Conservation (phyloP, 805 yeast species). For the Yamadazyma kitorensis region DNA sequence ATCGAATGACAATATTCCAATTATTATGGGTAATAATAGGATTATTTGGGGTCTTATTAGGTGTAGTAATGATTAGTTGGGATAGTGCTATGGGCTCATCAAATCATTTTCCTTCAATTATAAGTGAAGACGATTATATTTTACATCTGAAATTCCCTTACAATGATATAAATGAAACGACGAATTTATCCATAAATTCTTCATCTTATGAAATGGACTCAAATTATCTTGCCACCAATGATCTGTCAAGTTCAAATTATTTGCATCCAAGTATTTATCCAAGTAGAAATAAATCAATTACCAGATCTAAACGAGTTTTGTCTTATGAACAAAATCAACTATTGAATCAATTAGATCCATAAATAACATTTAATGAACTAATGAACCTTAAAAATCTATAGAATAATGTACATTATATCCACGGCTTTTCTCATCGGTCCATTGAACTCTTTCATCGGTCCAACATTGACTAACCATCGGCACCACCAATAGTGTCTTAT, state of each 20-base stretch:
- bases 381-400: no score
- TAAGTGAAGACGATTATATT: constrained; percentile 13
- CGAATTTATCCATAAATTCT: no score
- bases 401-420: no score
- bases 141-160: constrained; percentile 16
- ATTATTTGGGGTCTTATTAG: constrained; percentile 53
- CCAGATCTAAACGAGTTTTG: constrained; percentile 8
- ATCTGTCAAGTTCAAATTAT: constrained; percentile 1
- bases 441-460: no score
- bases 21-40: constrained; percentile 46
- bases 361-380: no score
- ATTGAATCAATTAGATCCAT: no score
- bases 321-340: constrained; percentile 15
- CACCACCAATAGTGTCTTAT: no score
- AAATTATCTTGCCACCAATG: constrained; percentile 3
- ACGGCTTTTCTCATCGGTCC: no score
- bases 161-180: no score
- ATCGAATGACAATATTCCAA: constrained; percentile 44
- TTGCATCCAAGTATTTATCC: constrained; percentile 7
- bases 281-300: background rate
- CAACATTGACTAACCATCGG: no score
- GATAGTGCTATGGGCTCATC: constrained; percentile 28
- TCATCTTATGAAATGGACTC: no score
- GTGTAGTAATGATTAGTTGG: constrained; percentile 68
- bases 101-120: background rate